Conservation (phyloP, 495 filamentous ascomycete genomes). For the Penicillium arizonense region DNA sequence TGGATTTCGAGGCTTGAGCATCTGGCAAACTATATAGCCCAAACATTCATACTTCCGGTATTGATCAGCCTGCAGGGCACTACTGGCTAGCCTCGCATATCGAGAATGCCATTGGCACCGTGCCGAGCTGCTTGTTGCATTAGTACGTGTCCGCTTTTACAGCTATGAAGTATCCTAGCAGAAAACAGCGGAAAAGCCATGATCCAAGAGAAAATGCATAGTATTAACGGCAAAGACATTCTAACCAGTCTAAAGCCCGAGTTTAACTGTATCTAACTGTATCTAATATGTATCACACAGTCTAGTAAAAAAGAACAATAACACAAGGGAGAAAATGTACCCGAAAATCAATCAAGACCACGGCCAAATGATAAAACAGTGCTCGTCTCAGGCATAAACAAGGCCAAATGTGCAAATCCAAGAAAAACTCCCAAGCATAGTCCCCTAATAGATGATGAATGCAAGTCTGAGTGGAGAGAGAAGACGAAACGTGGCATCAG, state of each 20-base stretch:
- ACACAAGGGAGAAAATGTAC: neutral
- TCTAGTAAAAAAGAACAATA: neutral
- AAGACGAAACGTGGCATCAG: neutral
- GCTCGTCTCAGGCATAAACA: neutral
- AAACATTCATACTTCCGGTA: too few relatives aligned
- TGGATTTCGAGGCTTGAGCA: too few relatives aligned
- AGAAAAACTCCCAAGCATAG: neutral
- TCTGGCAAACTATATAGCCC: too few relatives aligned
- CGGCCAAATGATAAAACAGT: neutral
- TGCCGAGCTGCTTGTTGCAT: too few relatives aligned
- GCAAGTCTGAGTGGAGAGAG: conserved; percentile 5
- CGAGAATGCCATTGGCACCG: too few relatives aligned
- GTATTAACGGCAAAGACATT: neutral
- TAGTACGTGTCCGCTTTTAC: too few relatives aligned
- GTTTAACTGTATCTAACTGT: neutral
- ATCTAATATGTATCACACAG: neutral
- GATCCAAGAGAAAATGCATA: neutral
- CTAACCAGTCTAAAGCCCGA: neutral
- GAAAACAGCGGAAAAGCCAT: too few relatives aligned
- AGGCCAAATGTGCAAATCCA: neutral
- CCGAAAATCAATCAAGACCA: neutral
- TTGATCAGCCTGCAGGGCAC: too few relatives aligned
- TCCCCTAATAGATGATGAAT: neutral
- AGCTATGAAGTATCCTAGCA: too few relatives aligned
- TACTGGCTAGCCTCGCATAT: too few relatives aligned